A percentile compares a stretch with the other conserved stretches of the same genome.
Conservation (phyloP, 2,329 filamentous ascomycete genomes). For the Hypoxylon sp. region DNA sequence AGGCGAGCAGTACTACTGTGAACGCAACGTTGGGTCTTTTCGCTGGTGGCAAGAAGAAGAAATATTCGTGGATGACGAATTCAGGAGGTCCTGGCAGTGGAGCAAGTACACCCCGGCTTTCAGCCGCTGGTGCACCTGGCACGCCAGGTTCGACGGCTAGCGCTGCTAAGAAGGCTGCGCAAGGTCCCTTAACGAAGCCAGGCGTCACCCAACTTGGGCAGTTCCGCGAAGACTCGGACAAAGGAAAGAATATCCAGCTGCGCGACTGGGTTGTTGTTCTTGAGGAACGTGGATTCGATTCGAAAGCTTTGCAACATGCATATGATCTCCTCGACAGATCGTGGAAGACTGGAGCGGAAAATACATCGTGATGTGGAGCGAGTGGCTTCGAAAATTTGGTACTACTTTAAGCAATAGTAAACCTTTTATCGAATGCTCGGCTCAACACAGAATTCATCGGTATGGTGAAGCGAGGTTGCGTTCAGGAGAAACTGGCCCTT, state of each 20-base stretch:
- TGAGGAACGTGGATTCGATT: conserved; percentile 81
- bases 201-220: conserved; percentile 77
- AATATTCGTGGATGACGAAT: conserved; percentile 86
- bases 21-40: conserved; percentile 87
- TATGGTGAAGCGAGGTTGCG: conserved; percentile 1
- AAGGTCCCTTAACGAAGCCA: conserved; percentile 66
- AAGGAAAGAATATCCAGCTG: conserved; percentile 84
- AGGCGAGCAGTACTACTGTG: conserved; percentile 84
- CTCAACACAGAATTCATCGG: not conserved
- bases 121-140: conserved; percentile 55
- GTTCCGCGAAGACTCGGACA: conserved; percentile 83
- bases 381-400: not conserved
- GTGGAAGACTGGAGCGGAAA: conserved; percentile 46
- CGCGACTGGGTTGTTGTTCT: conserved; percentile 85
- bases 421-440: not conserved
- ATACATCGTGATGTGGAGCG: conserved; percentile 15
- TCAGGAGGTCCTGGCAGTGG: conserved; percentile 66
- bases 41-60: conserved; percentile 73
- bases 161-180: conserved; percentile 55
- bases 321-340: conserved; percentile 68
- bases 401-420: not conserved
- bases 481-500: conserved; percentile 14
- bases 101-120: conserved; percentile 63
- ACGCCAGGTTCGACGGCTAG: conserved; percentile 52
- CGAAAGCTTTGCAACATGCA: conserved; percentile 72